Percentiles rank a stretch among this genome's conserved stretches.
Evolutionary conservation across 768 basidiomycete genomes (phyloP).

Genomic region (Postia placenta): DNA sequence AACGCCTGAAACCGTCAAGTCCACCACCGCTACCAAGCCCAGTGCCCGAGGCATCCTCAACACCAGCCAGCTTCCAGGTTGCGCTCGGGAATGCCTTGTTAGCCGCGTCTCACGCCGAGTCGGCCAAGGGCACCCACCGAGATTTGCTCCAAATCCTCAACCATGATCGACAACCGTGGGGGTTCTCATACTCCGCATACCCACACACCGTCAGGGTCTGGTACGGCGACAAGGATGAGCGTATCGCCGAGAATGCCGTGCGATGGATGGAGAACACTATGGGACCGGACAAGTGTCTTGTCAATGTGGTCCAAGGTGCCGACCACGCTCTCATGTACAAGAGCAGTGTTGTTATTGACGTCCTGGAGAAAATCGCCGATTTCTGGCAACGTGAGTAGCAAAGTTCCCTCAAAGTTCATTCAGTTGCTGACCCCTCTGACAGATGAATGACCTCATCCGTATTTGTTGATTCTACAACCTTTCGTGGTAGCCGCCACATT

Average conservation of each 20-base stretch:
- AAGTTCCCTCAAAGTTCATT: background rate
- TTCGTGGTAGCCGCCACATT: constrained; percentile 8
- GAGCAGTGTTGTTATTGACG: constrained; percentile 80
- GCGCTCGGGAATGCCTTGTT: constrained; percentile 86
- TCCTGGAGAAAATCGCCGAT: constrained; percentile 62
- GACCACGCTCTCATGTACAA: constrained; percentile 95
- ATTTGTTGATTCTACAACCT: constrained; percentile 7
- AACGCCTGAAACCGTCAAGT: constrained; percentile 37
- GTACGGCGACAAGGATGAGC: constrained; percentile 93
- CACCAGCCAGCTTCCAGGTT: constrained; percentile 37
- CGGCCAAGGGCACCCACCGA: constrained; percentile 82
- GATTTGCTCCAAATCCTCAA: constrained; percentile 92
- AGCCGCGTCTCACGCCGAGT: constrained; percentile 93
- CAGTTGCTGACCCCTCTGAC: background rate
- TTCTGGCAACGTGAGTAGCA: constrained; percentile 27
- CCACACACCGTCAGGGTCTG: constrained; percentile 76
- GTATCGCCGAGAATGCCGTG: constrained; percentile 86
- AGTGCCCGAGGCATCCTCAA: constrained; percentile 25
- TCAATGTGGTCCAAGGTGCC: constrained; percentile 81
- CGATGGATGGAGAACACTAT: constrained; percentile 89
- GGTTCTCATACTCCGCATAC: constrained; percentile 81
- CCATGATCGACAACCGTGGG: constrained; percentile 84
- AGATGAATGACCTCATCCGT: background rate
- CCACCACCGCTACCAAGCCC: constrained; percentile 29
- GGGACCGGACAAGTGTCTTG: constrained; percentile 65